Conservation (phyloP, 129 eudicot genomes). For the Heracleum sosnowskyi region DNA sequence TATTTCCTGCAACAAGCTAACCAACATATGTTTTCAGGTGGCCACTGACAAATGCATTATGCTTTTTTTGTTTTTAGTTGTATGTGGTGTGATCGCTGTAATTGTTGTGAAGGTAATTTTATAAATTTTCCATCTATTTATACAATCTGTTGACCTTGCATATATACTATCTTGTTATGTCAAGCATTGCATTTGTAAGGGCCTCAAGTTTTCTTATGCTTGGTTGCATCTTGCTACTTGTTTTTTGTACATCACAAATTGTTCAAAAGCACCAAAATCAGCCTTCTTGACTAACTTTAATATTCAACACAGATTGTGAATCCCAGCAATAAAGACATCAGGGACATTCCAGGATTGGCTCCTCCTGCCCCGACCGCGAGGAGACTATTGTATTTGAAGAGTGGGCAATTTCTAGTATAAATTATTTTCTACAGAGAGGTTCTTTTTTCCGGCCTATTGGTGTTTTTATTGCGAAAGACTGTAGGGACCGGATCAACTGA, state of each 20-base stretch:
- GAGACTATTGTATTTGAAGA: constrained; percentile 51
- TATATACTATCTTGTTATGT: background rate
- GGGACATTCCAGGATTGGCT: constrained; percentile 88
- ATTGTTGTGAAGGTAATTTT: constrained; percentile 73
- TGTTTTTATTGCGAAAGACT: background rate
- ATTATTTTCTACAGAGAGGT: background rate
- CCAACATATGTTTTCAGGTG: constrained; percentile 39
- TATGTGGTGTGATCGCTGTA: constrained; percentile 82
- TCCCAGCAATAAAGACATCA: constrained; percentile 71
- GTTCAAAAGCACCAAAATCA: background rate
- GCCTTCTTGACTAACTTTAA: background rate
- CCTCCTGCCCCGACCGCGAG: constrained; percentile 87
- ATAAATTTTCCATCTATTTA: background rate
- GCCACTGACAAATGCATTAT: constrained; percentile 97
- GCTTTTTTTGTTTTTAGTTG: constrained; percentile 78
- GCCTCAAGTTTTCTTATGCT: background rate
- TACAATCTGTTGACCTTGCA: background rate
- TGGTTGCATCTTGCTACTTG: constrained; percentile 1
- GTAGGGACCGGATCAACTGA: constrained; percentile 14
- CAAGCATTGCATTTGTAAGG: background rate
- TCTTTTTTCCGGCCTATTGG: background rate
- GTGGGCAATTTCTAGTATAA: constrained; percentile 28
- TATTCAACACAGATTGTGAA: constrained; percentile 48
- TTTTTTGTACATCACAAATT: background rate
- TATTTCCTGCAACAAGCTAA: constrained; percentile 6